These are phyloP conservation scores for Tremella fuciformis DNA, from an alignment of 768 basidiomycete genomes.

Conservation along the genomic window DNA sequence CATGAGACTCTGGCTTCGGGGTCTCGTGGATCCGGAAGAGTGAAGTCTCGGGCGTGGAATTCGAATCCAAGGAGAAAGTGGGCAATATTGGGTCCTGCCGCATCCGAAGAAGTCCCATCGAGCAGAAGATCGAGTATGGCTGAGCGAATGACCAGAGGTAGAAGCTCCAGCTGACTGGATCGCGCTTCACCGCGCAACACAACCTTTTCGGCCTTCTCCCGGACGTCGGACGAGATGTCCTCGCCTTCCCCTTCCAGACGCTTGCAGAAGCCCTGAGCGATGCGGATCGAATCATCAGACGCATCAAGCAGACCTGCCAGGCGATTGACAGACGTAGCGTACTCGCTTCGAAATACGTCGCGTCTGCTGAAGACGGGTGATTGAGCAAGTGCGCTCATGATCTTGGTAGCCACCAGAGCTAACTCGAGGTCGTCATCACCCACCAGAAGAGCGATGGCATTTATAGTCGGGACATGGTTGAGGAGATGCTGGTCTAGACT, in stretches of 20 bases:
- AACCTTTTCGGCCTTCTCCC: conserved; percentile 51
- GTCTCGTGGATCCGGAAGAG: conserved; percentile 51
- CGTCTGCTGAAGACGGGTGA: conserved; percentile 59
- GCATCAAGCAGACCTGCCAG: conserved; percentile 75
- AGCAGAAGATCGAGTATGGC: conserved; percentile 79
- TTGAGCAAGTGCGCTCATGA: conserved; percentile 65
- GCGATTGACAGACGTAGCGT: conserved; percentile 58
- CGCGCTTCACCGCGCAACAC: conserved; percentile 19
- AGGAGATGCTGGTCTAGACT: conserved; percentile 45
- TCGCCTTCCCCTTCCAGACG: conserved; percentile 66
- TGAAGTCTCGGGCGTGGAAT: conserved; percentile 57
- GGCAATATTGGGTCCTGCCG: conserved; percentile 74
- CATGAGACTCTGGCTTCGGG: conserved; percentile 57
- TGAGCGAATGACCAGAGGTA: conserved; percentile 67
- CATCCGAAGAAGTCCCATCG: conserved; percentile 64
- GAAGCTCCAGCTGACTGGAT: conserved; percentile 5
- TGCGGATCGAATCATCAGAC: conserved; percentile 78
- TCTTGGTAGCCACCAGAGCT: conserved; percentile 71
- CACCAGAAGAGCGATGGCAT: conserved; percentile 78
- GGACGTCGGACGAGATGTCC: conserved; percentile 59
- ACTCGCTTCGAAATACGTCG: conserved; percentile 52
- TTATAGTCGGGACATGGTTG: conserved; percentile 60
- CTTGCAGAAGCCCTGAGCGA: conserved; percentile 72
- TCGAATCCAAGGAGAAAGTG: conserved; percentile 82
- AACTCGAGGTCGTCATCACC: conserved; percentile 68